Evolutionary conservation across 306 rosid genomes (phyloP).

Genomic region (Inga oerstediana): DNA sequence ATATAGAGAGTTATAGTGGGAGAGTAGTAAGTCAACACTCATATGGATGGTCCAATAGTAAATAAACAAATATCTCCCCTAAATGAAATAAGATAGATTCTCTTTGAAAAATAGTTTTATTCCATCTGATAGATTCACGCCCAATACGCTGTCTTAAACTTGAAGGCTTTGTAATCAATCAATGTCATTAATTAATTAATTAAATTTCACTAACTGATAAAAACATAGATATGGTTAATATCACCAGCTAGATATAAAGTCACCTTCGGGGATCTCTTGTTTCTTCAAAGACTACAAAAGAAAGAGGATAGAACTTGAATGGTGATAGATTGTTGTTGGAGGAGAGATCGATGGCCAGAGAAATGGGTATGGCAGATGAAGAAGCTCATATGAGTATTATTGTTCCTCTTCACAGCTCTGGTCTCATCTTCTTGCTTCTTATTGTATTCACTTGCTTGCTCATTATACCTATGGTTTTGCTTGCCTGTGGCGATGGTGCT

Average conservation of each 20-base stretch:
- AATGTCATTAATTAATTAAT: neutral
- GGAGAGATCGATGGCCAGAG: neutral
- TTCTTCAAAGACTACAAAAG: neutral
- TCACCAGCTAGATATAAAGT: no score
- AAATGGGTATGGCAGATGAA: neutral
- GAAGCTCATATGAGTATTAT: neutral
- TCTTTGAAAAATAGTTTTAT: no score
- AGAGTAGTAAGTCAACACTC: no score
- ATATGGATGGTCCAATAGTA: no score
- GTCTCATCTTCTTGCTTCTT: neutral
- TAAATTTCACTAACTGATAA: neutral
- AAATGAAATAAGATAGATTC: no score
- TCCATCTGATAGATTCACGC: no score
- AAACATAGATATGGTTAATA: no score
- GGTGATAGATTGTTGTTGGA: no score
- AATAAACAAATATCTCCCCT: no score
- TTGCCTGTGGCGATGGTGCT: slow-evolving; percentile 14
- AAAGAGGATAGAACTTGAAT: neutral
- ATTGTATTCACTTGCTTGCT: neutral
- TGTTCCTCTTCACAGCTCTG: neutral
- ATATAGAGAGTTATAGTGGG: no score
- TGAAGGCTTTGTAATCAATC: neutral
- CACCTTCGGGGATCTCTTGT: no score
- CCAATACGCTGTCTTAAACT: neutral
- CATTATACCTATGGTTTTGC: neutral